phyloP scores from a whole-genome alignment of 148 eudicot genomes.

The Rhododendron williamsianum region DNA sequence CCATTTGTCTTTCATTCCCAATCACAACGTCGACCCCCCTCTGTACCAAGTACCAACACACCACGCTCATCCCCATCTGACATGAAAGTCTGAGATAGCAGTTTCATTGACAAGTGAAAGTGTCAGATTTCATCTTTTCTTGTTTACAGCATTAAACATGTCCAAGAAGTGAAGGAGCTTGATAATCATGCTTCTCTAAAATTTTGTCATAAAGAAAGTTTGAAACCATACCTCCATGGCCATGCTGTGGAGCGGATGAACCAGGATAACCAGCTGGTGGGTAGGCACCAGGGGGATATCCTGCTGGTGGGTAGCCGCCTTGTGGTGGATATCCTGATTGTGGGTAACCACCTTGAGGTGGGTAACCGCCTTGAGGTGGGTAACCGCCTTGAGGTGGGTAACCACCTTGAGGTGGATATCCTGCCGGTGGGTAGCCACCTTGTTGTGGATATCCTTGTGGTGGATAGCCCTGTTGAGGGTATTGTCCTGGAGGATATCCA shows the following conservation, averaged over 20 bases:
- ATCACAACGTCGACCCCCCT: background rate
- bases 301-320: conserved; percentile 26
- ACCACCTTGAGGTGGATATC: conserved; percentile 29
- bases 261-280: conserved; percentile 35
- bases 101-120: background rate
- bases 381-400: conserved; percentile 26
- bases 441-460: conserved; percentile 23
- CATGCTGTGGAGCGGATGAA: conserved; percentile 31
- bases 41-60: background rate
- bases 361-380: conserved; percentile 24
- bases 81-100: background rate
- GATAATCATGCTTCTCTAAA: background rate
- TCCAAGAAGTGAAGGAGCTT: background rate
- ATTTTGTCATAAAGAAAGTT: background rate
- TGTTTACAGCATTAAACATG: background rate
- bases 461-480: conserved; percentile 29
- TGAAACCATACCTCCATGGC: conserved; percentile 35
- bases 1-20: background rate
- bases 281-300: conserved; percentile 34
- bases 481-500: conserved; percentile 31
- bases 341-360: conserved; percentile 23
- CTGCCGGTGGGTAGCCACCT: conserved; percentile 11
- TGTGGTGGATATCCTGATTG: conserved; percentile 27
- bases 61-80: background rate
- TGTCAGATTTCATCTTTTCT: background rate